Conservation (phyloP, 2,329 filamentous ascomycete species). For the Penicillium sp. region DNA sequence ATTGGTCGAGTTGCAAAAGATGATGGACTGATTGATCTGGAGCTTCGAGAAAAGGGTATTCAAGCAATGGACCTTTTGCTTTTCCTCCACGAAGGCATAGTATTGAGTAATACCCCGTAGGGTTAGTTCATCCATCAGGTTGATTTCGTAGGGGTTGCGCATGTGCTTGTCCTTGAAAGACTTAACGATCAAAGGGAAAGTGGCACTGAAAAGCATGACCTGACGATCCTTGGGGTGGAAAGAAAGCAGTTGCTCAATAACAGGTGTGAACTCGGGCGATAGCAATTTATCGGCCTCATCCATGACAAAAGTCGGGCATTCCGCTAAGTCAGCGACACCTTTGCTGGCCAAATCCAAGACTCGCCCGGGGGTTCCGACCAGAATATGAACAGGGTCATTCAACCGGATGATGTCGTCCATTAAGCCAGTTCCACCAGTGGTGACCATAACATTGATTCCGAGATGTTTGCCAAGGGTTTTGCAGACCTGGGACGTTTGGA, state of each 20-base stretch:
- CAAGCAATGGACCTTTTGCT: conserved; percentile 97
- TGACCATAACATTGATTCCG: conserved; percentile 98
- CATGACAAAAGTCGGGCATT: conserved; percentile 98
- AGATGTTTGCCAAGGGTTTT: conserved; percentile 97
- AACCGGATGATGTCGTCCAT: conserved; percentile 96
- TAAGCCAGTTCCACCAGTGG: conserved; percentile 89
- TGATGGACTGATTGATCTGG: conserved; percentile 99
- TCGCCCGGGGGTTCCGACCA: conserved; percentile 93
- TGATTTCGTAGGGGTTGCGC: conserved; percentile 94
- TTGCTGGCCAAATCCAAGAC: conserved; percentile 96
- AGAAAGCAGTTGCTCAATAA: conserved; percentile 90
- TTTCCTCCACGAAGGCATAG: conserved; percentile 98
- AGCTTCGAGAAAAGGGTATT: conserved; percentile 99
- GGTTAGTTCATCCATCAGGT: conserved; percentile 98
- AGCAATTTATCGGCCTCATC: conserved; percentile 98
- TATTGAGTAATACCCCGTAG: conserved; percentile 98
- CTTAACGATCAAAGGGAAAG: conserved; percentile 95
- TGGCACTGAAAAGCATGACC: conserved; percentile 99
- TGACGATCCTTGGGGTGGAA: conserved; percentile 97
- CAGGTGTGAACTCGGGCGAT: conserved; percentile 92
- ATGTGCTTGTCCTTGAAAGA: conserved; percentile 98
- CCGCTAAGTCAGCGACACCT: conserved; percentile 89
- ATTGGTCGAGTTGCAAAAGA: conserved; percentile 99
- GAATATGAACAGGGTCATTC: conserved; percentile 91
- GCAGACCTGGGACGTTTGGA: conserved; percentile 98